Conservation (phyloP, 805 yeast species). For the Candida dajiaensis region DNA sequence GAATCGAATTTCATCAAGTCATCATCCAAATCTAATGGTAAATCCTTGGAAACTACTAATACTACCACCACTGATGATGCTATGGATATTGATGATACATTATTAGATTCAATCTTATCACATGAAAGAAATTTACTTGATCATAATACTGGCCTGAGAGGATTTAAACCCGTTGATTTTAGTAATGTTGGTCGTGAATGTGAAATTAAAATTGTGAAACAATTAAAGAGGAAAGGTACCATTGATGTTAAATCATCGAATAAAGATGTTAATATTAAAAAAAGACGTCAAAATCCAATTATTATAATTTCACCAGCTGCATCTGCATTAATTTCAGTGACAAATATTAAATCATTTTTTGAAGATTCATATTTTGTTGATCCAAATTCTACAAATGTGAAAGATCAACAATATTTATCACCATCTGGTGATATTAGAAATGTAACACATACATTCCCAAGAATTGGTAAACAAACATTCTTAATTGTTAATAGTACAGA, state of each 20-base stretch:
- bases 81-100: slow-evolving; percentile 28
- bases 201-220: slow-evolving; percentile 49
- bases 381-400: slow-evolving; percentile 36
- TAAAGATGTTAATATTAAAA: slow-evolving; percentile 11
- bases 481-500: slow-evolving; percentile 87
- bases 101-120: slow-evolving; percentile 23
- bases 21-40: slow-evolving; percentile 9
- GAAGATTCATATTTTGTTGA: slow-evolving; percentile 65
- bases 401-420: slow-evolving; percentile 26
- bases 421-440: slow-evolving; percentile 35
- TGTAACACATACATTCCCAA: slow-evolving; percentile 49
- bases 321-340: slow-evolving; percentile 59
- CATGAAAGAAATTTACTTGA: slow-evolving; percentile 48
- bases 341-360: slow-evolving; percentile 61
- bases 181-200: slow-evolving; percentile 61
- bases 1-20: slow-evolving; percentile 47
- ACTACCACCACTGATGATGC: neutral
- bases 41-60: neutral
- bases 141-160: slow-evolving; percentile 58
- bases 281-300: slow-evolving; percentile 51
- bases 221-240: slow-evolving; percentile 17
- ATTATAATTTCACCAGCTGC: slow-evolving; percentile 77
- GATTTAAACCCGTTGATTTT: slow-evolving; percentile 61
- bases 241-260: slow-evolving; percentile 9
- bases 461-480: slow-evolving; percentile 56